Conservation (phyloP, 495 filamentous ascomycete species). For the Penicilliopsis zonata region DNA sequence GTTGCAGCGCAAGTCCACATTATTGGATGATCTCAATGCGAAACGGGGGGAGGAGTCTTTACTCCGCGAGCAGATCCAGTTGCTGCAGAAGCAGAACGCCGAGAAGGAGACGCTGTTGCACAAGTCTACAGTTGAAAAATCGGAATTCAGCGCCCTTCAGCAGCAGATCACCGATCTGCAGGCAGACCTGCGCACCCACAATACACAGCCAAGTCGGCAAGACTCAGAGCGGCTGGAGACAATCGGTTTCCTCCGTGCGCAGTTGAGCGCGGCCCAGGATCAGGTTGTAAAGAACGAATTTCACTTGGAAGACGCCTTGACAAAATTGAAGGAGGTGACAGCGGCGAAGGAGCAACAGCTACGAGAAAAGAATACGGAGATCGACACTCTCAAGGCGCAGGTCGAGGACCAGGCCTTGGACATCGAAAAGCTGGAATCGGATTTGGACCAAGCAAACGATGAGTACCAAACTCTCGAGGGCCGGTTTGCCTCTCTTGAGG, state of each 20-base stretch:
- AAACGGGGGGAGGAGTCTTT: slow-evolving; percentile 11
- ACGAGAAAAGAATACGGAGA: slow-evolving; percentile 25
- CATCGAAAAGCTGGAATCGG: slow-evolving; percentile 23
- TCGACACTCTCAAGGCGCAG: slow-evolving; percentile 30
- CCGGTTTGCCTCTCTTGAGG: slow-evolving; percentile 23
- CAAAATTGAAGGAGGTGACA: slow-evolving; percentile 25
- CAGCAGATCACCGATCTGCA: slow-evolving; percentile 25
- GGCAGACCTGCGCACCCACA: slow-evolving; percentile 19
- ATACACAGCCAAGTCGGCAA: slow-evolving; percentile 10
- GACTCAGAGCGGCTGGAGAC: slow-evolving; percentile 24
- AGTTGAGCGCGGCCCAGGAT: slow-evolving; percentile 25
- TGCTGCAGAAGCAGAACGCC: slow-evolving; percentile 19
- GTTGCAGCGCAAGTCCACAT: slow-evolving; percentile 19
- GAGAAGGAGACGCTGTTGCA: slow-evolving; percentile 16
- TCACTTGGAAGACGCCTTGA: slow-evolving; percentile 24
- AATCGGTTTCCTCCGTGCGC: slow-evolving; percentile 26
- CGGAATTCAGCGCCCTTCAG: slow-evolving; percentile 16
- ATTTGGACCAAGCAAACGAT: slow-evolving; percentile 21
- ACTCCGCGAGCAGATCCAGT: slow-evolving; percentile 21
- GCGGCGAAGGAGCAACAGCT: slow-evolving; percentile 22
- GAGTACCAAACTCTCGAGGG: slow-evolving; percentile 24
- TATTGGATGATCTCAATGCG: slow-evolving; percentile 19
- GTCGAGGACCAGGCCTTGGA: slow-evolving; percentile 22
- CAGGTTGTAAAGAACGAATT: slow-evolving; percentile 26
- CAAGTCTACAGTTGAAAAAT: slow-evolving; percentile 10